Conservation (phyloP, 805 yeast genomes). For the Alloascoidea africana region DNA sequence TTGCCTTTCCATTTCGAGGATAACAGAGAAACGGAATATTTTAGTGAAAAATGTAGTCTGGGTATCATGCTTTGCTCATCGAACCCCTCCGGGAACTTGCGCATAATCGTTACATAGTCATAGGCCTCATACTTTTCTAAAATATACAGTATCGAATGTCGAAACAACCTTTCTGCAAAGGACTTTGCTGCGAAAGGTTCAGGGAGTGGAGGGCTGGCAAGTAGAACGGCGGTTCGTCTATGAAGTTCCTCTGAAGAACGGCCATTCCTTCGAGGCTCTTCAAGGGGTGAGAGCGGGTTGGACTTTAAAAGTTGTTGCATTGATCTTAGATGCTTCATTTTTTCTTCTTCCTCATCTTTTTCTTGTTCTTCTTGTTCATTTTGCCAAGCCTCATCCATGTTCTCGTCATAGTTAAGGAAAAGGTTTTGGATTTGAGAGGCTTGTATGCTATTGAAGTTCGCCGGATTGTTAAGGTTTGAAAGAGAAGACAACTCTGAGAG, state of each 20-base stretch:
- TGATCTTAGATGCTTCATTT: no score
- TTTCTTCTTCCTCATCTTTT: no score
- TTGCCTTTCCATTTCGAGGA: neutral
- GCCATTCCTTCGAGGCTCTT: neutral
- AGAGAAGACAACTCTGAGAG: no score
- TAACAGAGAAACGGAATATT: neutral
- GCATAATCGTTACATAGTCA: neutral
- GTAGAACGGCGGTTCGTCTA: neutral
- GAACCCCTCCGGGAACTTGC: neutral
- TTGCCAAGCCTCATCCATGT: no score
- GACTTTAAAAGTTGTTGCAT: no score
- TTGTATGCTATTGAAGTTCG: no score
- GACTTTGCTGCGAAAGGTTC: neutral
- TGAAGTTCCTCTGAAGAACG: slow-evolving; percentile 1
- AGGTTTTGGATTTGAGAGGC: no score
- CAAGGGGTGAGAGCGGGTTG: no score
- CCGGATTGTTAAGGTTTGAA: no score
- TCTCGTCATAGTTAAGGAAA: no score
- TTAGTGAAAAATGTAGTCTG: neutral
- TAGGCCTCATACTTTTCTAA: neutral
- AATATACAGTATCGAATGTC: neutral
- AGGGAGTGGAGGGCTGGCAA: neutral
- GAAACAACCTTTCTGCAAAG: neutral
- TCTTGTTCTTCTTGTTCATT: no score
- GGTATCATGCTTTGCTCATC: neutral